Base-by-base conservation (phyloP, 2,329 filamentous ascomycete genomes). In the Phaeosphaeria sp. region DNA sequence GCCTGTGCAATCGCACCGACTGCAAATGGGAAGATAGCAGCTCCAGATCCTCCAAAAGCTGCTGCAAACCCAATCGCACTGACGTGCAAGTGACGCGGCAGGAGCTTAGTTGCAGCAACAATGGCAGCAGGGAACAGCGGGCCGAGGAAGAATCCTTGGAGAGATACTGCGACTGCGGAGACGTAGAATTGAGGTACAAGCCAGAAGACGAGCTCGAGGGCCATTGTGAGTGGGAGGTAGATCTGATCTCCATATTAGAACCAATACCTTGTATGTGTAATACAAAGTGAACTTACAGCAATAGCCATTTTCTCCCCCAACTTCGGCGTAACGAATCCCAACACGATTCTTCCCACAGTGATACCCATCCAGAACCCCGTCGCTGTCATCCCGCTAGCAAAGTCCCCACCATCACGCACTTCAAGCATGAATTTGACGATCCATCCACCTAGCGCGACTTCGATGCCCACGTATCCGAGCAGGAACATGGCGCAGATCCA, bases 341-440 rank as follows among this genome's bases (percentile, higher is more conserved):
- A 77, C 0, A 88, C 73, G 2, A 95, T 79, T 1, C 92, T 82
- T 0, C 92, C 92, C 0, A 92, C 75, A 0, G 91, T 93, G 62
- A 96, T 83, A 0, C 92, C 92, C 44, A 92, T 84, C 92, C 92
- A 96, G 78, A 94, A 96, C 0, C 91, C 89, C 0, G 91, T 94
- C 0, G 88, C 89, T 0, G 87, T 87, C 79, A 95, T 86, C 2
- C 92, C 92, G 33, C 89, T 88, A 1, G 87, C 83, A 69, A 95
- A 94, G 0, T 87, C 80, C 22, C 81, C 83, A 3, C 88, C 91
- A 39, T 89, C 76, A 15, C 93, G 85, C 22, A 93, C 88, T 20
- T 85, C 81, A n/a, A 93, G 87, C 91, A 96, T 96, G 73, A 96
- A 70, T 0, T 89, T 89, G 49, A 92, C 89, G 61, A 96, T 89